These are phyloP conservation scores for Trichophaea hybrida DNA, from an alignment of 2,329 filamentous ascomycete species.

Conservation along the genomic window DNA sequence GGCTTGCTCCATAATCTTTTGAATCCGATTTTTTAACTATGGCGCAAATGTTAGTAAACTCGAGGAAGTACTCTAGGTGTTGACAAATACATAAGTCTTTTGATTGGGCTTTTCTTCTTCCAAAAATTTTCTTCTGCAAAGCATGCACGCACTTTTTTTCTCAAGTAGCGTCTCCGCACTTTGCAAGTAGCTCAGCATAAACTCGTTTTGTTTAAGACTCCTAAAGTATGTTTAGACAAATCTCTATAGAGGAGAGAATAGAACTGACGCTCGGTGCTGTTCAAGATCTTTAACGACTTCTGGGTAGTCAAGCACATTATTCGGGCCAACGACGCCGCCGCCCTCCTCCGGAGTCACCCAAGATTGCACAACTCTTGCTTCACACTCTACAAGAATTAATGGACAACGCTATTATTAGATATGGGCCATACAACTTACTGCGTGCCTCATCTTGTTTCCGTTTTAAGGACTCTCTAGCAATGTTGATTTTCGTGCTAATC, in stretches of 20 bases:
- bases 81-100: neutral
- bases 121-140: slow-evolving; percentile 17
- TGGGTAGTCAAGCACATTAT: neutral
- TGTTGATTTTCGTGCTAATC: slow-evolving; percentile 44
- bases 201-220: slow-evolving; percentile 17
- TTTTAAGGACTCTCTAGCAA: slow-evolving; percentile 19
- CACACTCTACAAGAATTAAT: neutral
- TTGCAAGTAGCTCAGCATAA: slow-evolving; percentile 16
- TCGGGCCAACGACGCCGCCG: neutral
- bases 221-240: slow-evolving; percentile 7
- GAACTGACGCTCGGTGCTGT: slow-evolving; percentile 6
- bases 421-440: slow-evolving; percentile 3
- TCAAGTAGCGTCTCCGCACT: slow-evolving; percentile 13
- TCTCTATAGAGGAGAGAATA: neutral
- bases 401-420: neutral
- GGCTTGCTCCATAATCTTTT: neutral
- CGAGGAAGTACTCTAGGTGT: neutral
- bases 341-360: slow-evolving; percentile 9
- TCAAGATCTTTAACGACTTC: slow-evolving; percentile 13
- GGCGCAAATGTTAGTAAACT: neutral
- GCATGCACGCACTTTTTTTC: slow-evolving; percentile 12
- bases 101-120: slow-evolving; percentile 31
- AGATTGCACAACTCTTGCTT: slow-evolving; percentile 14
- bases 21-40: neutral
- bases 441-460: slow-evolving; percentile 14